These are phyloP conservation scores for Edaphochlamys debaryana DNA, from an alignment of 139 green algal species.

Conservation along the genomic window DNA sequence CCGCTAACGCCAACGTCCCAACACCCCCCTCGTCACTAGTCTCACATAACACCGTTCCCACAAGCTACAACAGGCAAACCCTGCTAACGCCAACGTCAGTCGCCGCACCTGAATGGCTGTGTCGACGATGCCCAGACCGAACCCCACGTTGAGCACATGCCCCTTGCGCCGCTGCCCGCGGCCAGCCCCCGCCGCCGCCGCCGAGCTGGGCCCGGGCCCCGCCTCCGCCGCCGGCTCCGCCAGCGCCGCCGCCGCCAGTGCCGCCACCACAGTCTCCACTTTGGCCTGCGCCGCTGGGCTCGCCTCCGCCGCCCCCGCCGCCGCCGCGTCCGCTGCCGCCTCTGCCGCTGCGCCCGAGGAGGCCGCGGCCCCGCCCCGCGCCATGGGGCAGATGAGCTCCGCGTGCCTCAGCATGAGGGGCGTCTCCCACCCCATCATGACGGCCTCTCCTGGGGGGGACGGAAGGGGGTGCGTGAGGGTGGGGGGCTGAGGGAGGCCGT, in stretches of 20 bases:
- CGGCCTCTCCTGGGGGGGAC: slow-evolving; percentile 72
- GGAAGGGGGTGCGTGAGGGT: too few relatives aligned
- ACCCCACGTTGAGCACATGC: slow-evolving; percentile 96
- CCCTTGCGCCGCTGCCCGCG: slow-evolving; percentile 38
- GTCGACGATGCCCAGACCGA: slow-evolving; percentile 95
- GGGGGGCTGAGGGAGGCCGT: too few relatives aligned
- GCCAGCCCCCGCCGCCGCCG: background rate
- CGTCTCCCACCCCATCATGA: slow-evolving; percentile 98
- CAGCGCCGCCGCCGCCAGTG: background rate
- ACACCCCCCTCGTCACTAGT: too few relatives aligned
- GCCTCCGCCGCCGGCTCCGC: background rate
- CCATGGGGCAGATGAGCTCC: slow-evolving; percentile 65
- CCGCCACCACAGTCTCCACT: background rate
- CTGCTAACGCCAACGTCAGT: too few relatives aligned
- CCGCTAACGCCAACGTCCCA: too few relatives aligned
- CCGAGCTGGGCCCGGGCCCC: background rate
- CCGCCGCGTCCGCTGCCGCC: background rate
- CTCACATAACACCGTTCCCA: too few relatives aligned
- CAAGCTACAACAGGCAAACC: too few relatives aligned
- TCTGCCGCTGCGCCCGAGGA: background rate
- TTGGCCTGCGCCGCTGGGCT: background rate
- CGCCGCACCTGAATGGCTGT: slow-evolving; percentile 73
- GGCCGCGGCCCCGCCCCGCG: background rate
- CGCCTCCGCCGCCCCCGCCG: background rate
- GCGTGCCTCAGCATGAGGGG: slow-evolving; percentile 95